Conservation (phyloP, 2,329 filamentous ascomycete species). For the Dactylellina cionopaga region DNA sequence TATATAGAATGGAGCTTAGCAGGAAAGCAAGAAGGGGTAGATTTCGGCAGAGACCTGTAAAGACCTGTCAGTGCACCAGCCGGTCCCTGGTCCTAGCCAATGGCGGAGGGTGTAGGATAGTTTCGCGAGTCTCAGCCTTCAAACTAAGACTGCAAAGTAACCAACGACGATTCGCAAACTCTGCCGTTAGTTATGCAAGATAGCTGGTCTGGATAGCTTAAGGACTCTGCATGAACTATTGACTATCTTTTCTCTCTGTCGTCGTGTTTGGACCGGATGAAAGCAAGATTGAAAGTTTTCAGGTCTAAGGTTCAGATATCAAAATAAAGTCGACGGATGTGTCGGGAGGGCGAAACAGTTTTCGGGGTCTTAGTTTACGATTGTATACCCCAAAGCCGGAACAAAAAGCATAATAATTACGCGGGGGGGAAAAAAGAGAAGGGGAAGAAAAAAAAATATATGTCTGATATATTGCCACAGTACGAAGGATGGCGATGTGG, state of each 20-base stretch:
- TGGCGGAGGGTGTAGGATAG: conserved; percentile 15
- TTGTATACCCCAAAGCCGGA: conserved; percentile 8
- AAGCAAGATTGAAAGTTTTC: not conserved
- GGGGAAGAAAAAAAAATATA: not conserved
- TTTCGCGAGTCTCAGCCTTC: conserved; percentile 43
- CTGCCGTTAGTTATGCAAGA: conserved; percentile 22
- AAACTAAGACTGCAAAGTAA: conserved; percentile 33
- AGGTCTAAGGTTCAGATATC: not conserved
- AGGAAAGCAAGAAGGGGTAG: not conserved
- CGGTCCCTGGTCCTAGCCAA: conserved; percentile 42
- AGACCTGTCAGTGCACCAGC: conserved; percentile 44
- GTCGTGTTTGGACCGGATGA: conserved; percentile 17
- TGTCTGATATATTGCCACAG: too few relatives aligned
- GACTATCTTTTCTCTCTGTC: not conserved
- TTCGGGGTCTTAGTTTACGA: conserved; percentile 33
- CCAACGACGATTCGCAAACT: conserved; percentile 17
- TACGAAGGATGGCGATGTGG: too few relatives aligned
- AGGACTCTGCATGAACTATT: conserved; percentile 42
- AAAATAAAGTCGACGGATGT: conserved; percentile 20
- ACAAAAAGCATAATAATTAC: conserved; percentile 29
- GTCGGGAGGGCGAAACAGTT: conserved; percentile 8
- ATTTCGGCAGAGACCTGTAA: conserved; percentile 2
- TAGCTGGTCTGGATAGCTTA: conserved; percentile 25
- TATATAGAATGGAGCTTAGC: conserved; percentile 6
- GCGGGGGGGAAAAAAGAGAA: not conserved